phyloP scores from a whole-genome alignment of 176 grass and related monocot species.

The Typha latifolia region DNA sequence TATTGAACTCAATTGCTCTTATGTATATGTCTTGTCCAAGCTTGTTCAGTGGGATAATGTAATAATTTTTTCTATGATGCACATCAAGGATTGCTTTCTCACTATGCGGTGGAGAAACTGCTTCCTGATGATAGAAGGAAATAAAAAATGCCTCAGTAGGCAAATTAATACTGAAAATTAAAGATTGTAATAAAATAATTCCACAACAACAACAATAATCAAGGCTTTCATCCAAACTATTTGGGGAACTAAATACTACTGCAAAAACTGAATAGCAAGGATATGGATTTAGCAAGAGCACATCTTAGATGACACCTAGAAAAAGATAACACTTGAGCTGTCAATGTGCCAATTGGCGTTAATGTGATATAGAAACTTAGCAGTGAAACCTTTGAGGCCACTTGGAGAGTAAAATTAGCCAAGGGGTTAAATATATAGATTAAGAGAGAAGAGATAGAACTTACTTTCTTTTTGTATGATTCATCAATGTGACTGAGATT shows the following conservation, averaged over 20 bases:
- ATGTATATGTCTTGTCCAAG: conserved; percentile 91
- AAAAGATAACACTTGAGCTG: neutral
- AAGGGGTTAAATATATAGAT: neutral
- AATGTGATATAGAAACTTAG: neutral
- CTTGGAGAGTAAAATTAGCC: neutral
- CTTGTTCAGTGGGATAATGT: conserved; percentile 85
- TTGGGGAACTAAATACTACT: too few species aligned
- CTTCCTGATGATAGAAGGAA: conserved; percentile 46
- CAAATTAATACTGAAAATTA: conserved; percentile 11
- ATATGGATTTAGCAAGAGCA: neutral
- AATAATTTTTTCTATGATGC: conserved; percentile 70
- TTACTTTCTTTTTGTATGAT: conserved; percentile 57
- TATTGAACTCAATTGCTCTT: conserved; percentile 42
- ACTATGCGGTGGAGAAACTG: conserved; percentile 29
- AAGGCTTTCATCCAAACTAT: too few species aligned
- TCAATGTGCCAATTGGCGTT: neutral
- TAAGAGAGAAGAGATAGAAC: neutral
- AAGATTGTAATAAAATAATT: neutral
- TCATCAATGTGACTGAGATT: conserved; percentile 79
- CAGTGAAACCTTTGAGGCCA: too few species aligned
- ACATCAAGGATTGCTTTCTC: conserved; percentile 66
- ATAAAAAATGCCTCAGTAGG: conserved; percentile 14
- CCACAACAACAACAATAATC: neutral
- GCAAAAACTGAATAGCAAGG: neutral
- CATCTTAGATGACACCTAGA: neutral